Conservation (phyloP, 768 basidiomycete genomes). For the Suillus bovinus region DNA sequence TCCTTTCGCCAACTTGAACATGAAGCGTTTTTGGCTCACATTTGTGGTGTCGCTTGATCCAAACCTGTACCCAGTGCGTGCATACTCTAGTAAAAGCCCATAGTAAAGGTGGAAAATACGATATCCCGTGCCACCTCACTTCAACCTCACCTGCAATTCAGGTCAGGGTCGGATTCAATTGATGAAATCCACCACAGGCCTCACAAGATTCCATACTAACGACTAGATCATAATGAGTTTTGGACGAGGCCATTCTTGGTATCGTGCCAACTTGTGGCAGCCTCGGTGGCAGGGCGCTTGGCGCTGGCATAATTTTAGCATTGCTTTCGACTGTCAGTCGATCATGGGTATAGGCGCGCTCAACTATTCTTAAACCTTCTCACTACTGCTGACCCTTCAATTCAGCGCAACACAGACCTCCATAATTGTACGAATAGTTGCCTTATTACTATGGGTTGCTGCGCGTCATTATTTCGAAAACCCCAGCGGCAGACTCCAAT, state of each 20-base stretch:
- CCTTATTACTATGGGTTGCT: neutral
- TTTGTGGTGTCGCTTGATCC: neutral
- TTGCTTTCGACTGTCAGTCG: neutral
- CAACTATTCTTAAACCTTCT: neutral
- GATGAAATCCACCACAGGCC: neutral
- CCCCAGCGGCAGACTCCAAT: neutral
- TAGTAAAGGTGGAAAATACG: no score
- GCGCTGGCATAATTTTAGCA: no score
- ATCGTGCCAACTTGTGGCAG: neutral
- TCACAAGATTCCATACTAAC: neutral
- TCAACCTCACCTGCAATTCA: neutral
- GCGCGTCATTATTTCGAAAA: neutral
- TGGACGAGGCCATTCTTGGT: neutral
- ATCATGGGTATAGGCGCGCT: neutral
- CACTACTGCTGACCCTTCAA: neutral
- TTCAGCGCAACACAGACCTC: neutral
- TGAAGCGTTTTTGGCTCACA: neutral
- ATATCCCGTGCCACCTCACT: neutral
- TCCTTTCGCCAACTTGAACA: neutral
- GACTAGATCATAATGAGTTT: neutral
- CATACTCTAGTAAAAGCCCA: no score
- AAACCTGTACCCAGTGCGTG: neutral
- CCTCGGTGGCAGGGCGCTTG: neutral
- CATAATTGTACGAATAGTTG: neutral
- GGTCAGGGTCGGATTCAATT: neutral